Evolutionary conservation across 2,329 filamentous ascomycete genomes (phyloP).

Genomic region (Clonostachys byssicola): DNA sequence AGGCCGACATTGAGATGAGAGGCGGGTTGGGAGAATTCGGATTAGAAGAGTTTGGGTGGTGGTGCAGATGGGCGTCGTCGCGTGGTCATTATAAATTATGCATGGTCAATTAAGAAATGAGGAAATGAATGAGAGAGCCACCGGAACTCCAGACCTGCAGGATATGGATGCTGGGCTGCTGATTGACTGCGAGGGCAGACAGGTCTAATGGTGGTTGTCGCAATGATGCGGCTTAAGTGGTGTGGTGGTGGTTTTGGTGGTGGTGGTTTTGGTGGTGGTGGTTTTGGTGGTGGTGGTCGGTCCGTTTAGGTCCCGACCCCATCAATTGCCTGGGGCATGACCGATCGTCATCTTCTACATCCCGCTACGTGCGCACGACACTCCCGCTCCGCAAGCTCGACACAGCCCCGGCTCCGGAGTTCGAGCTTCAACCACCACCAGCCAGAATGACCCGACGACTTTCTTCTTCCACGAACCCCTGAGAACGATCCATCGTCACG

Average conservation of each 20-base stretch:
- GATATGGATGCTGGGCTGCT: neutral
- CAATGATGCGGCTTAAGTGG: too few relatives aligned
- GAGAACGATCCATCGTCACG: neutral
- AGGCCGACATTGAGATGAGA: constrained; percentile 2
- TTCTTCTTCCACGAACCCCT: neutral
- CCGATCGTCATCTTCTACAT: too few relatives aligned
- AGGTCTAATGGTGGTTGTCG: too few relatives aligned
- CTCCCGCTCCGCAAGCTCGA: neutral
- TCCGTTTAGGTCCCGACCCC: too few relatives aligned
- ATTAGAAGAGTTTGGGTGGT: neutral
- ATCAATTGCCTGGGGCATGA: too few relatives aligned
- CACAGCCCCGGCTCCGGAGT: neutral
- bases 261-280: too few relatives aligned
- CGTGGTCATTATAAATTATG: neutral
- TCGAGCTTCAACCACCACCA: neutral
- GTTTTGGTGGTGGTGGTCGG: too few relatives aligned
- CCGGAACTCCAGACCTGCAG: neutral
- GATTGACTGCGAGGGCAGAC: too few relatives aligned
- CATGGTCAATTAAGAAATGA: neutral
- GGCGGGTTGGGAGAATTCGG: neutral
- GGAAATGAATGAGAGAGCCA: neutral
- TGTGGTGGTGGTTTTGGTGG: too few relatives aligned
- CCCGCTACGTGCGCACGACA: too few relatives aligned
- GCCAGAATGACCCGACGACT: neutral
- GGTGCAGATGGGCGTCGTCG: neutral